These are phyloP conservation scores for Bipolaris gigantea DNA, from an alignment of 2,329 filamentous ascomycete species.

Conservation along the genomic window DNA sequence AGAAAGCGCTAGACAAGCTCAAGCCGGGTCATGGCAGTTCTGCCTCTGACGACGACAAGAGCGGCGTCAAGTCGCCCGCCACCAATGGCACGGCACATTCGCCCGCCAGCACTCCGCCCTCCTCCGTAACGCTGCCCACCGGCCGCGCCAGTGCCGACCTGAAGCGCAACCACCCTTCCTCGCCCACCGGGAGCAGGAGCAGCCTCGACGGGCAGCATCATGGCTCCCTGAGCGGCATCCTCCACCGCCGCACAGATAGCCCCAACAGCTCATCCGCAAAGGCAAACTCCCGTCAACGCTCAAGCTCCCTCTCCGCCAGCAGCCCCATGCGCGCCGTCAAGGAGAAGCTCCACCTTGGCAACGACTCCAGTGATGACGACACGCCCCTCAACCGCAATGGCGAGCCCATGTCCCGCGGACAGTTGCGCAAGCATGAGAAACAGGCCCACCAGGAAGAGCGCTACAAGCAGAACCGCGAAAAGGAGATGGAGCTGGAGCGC, in stretches of 20 bases:
- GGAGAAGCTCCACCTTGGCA: slow-evolving; percentile 46
- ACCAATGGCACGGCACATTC: slow-evolving; percentile 32
- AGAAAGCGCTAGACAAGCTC: slow-evolving; percentile 51
- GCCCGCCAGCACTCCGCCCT: slow-evolving; percentile 31
- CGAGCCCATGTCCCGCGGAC: slow-evolving; percentile 54
- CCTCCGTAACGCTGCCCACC: slow-evolving; percentile 31
- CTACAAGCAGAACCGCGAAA: slow-evolving; percentile 49
- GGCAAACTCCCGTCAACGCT: slow-evolving; percentile 23
- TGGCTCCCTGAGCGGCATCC: slow-evolving; percentile 38
- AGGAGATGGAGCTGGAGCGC: slow-evolving; percentile 49
- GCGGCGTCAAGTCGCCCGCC: slow-evolving; percentile 29
- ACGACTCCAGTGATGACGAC: slow-evolving; percentile 39
- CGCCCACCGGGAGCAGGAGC: slow-evolving; percentile 35
- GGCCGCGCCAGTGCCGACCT: slow-evolving; percentile 39
- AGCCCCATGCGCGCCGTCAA: slow-evolving; percentile 47
- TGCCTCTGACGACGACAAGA: slow-evolving; percentile 43
- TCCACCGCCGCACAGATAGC: slow-evolving; percentile 43
- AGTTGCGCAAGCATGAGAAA: slow-evolving; percentile 53
- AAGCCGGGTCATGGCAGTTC: slow-evolving; percentile 41
- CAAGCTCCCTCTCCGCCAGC: slow-evolving; percentile 33
- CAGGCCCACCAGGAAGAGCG: slow-evolving; percentile 51
- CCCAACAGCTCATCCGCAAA: slow-evolving; percentile 31
- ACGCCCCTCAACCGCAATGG: slow-evolving; percentile 53
- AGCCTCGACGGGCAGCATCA: slow-evolving; percentile 36
- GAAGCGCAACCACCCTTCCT: slow-evolving; percentile 34